phyloP scores from a whole-genome alignment of 1,284 basidiomycete species.

The Trichosporon sp. region DNA sequence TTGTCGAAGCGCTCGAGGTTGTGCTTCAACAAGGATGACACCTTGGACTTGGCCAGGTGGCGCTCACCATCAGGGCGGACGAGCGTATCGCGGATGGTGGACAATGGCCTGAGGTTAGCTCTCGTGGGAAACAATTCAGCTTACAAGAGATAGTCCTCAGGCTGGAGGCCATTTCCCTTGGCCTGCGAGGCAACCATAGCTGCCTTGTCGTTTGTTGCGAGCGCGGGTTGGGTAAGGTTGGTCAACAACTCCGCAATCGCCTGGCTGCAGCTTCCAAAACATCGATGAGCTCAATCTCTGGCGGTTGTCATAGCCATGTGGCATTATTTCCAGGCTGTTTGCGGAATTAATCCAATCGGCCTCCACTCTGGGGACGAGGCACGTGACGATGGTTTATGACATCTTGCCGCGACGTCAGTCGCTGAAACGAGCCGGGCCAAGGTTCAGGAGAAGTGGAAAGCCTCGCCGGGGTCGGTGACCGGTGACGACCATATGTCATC shows the following conservation, averaged over 20 bases:
- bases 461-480: neutral
- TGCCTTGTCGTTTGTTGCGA: neutral
- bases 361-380: neutral
- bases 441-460: neutral
- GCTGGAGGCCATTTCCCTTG: neutral
- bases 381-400: neutral
- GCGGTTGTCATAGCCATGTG: neutral
- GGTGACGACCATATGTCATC: neutral
- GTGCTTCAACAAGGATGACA: slow-evolving; percentile 26
- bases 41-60: slow-evolving; percentile 25
- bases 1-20: slow-evolving; percentile 27
- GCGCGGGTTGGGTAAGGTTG: neutral
- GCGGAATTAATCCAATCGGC: neutral
- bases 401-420: neutral
- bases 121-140: neutral
- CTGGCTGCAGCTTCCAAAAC: neutral
- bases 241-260: neutral
- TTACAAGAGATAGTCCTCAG: slow-evolving; percentile 17
- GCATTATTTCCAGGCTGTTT: neutral
- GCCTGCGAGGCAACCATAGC: slow-evolving; percentile 9
- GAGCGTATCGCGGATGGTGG: slow-evolving; percentile 37
- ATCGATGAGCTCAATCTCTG: neutral
- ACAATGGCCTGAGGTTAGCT: slow-evolving; percentile 32
- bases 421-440: neutral
- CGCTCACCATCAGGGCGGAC: slow-evolving; percentile 25